Evolutionary conservation across 1,284 basidiomycete species (phyloP).

Genomic region (Cerioporus squamosus): DNA sequence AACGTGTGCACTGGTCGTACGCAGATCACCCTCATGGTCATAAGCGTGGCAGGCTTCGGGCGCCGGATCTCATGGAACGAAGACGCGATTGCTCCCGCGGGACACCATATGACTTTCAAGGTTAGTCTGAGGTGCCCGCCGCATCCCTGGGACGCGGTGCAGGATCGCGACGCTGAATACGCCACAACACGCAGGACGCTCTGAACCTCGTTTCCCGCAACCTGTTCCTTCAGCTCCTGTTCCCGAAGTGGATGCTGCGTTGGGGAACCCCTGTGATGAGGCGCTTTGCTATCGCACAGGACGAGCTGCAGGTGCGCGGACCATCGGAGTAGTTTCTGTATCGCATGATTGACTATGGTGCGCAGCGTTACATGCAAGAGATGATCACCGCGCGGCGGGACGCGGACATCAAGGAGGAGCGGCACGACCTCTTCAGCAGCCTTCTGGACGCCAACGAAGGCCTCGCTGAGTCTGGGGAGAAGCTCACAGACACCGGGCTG

Average conservation of each 20-base stretch:
- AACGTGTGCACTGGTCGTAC: neutral
- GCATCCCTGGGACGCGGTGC: no score
- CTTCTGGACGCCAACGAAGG: constrained; percentile 54
- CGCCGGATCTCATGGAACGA: constrained; percentile 54
- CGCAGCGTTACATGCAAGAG: constrained; percentile 8
- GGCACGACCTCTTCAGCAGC: constrained; percentile 59
- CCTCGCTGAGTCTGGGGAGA: constrained; percentile 34
- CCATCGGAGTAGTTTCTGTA: no score
- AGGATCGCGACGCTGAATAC: no score
- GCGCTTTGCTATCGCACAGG: neutral
- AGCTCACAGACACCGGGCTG: constrained; percentile 52
- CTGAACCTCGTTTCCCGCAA: constrained; percentile 17
- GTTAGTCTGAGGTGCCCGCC: constrained; percentile 20
- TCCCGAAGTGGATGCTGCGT: constrained; percentile 8
- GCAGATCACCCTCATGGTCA: constrained; percentile 60
- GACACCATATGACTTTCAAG: constrained; percentile 61
- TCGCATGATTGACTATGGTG: no score
- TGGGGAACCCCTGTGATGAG: constrained; percentile 12
- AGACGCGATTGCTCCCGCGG: constrained; percentile 42
- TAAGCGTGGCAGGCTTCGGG: constrained; percentile 64
- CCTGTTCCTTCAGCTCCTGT: constrained; percentile 8
- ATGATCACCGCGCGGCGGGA: constrained; percentile 51
- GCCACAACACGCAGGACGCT: constrained; percentile 1
- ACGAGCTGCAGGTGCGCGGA: constrained; percentile 8
- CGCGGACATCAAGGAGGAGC: constrained; percentile 44